Evolutionary conservation across 768 basidiomycete genomes (phyloP).

Genomic region (Mycena galopus): DNA sequence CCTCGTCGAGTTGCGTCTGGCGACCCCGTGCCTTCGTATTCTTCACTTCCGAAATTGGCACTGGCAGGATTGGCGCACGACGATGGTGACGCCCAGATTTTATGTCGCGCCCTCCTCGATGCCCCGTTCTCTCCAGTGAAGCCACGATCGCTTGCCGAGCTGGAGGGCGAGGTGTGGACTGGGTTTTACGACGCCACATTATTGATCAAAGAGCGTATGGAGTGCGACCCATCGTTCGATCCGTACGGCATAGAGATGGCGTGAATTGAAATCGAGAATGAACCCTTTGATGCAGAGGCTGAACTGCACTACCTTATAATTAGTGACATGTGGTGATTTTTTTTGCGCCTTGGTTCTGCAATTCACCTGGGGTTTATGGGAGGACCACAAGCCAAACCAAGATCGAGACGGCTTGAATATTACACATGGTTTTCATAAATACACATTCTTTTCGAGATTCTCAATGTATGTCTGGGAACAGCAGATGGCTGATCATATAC

Average conservation of each 20-base stretch:
- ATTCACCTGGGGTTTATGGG: too few species aligned
- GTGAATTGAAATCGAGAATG: conserved; percentile 6
- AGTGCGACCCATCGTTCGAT: conserved; percentile 6
- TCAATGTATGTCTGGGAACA: conserved; percentile 44
- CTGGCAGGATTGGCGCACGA: background rate
- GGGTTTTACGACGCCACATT: background rate
- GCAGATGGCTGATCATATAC: conserved; percentile 65
- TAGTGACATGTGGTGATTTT: too few species aligned
- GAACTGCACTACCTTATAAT: conserved; percentile 3
- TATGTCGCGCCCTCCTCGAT: background rate
- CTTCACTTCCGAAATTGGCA: conserved; percentile 14
- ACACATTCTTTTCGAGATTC: background rate
- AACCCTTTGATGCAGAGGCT: background rate
- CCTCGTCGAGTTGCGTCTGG: background rate
- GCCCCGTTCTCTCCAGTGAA: conserved; percentile 7
- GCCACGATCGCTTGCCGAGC: conserved; percentile 13
- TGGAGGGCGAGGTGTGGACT: background rate
- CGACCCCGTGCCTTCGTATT: conserved; percentile 19
- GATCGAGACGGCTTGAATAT: background rate
- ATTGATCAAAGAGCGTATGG: background rate
- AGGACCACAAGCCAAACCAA: too few species aligned
- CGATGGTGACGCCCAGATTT: conserved; percentile 19
- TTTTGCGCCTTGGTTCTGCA: too few species aligned
- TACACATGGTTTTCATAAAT: background rate
- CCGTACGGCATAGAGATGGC: conserved; percentile 15